phyloP scores from a whole-genome alignment of 2,329 filamentous ascomycete species.

The Raffaelea albimanens region DNA sequence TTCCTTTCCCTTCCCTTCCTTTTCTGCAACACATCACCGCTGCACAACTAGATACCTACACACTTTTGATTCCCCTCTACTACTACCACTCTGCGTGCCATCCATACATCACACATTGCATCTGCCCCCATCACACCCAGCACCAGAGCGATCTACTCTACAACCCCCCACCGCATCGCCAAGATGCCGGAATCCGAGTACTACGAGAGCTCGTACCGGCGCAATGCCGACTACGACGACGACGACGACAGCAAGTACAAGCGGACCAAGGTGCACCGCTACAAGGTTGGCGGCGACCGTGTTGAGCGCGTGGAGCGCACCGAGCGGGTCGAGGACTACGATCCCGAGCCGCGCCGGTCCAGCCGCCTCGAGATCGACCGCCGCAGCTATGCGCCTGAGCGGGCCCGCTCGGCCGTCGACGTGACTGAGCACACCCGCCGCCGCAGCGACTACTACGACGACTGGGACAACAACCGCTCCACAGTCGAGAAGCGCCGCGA shows the following conservation, averaged over 20 bases:
- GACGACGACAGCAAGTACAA: slow-evolving; percentile 31
- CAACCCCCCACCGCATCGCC: slow-evolving; percentile 16
- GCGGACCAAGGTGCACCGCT: slow-evolving; percentile 40
- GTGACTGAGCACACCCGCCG: slow-evolving; percentile 19
- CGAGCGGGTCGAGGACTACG: slow-evolving; percentile 28
- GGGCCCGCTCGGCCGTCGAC: slow-evolving; percentile 42
- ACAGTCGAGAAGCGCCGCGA: slow-evolving; percentile 23
- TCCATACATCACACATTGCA: too few species aligned
- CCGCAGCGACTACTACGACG: slow-evolving; percentile 12
- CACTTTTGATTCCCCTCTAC: too few species aligned
- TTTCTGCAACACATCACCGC: too few species aligned
- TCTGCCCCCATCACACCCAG: too few species aligned
- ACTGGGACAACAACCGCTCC: slow-evolving; percentile 13
- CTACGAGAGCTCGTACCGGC: slow-evolving; percentile 7
- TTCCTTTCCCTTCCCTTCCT: too few species aligned
- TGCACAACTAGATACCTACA: too few species aligned
- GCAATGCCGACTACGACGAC: slow-evolving; percentile 4
- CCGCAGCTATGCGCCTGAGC: slow-evolving; percentile 34
- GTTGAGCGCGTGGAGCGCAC: slow-evolving; percentile 28
- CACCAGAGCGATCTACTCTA: too few species aligned
- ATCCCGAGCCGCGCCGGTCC: slow-evolving; percentile 2
- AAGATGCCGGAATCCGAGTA: slow-evolving; percentile 21
- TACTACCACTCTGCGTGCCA: too few species aligned
- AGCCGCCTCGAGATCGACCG: slow-evolving; percentile 32
- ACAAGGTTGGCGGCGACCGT: slow-evolving; percentile 37